A percentile compares a stretch with the other conserved stretches of the same genome.
These are phyloP conservation scores for Pholiota conissans DNA, from an alignment of 768 basidiomycete genomes.

Conservation along the genomic window DNA sequence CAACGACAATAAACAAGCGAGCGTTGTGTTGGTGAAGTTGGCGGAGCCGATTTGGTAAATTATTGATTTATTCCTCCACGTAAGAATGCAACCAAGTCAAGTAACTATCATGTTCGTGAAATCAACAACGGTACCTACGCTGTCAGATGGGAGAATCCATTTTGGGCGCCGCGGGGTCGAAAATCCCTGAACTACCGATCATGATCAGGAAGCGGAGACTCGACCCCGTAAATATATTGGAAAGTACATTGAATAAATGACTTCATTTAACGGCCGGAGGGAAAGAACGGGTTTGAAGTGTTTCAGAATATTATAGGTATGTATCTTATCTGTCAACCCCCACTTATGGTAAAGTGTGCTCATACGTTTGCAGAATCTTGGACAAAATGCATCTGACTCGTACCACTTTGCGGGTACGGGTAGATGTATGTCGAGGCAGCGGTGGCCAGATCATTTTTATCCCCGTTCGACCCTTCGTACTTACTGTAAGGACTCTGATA, in stretches of 20 bases:
- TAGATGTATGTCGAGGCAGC: background rate
- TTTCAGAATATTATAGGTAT: background rate
- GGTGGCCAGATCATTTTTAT: background rate
- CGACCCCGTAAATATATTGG: background rate
- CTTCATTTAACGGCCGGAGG: background rate
- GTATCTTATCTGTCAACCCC: too few relatives aligned
- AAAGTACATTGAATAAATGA: background rate
- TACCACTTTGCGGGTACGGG: background rate
- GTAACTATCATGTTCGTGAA: background rate
- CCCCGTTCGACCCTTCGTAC: background rate
- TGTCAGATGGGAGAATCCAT: background rate
- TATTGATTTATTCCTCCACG: background rate
- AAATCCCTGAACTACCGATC: constrained; percentile 1
- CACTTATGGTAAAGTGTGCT: too few relatives aligned
- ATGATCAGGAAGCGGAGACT: background rate
- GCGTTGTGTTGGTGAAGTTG: background rate
- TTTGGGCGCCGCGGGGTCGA: background rate
- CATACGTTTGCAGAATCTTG: too few relatives aligned
- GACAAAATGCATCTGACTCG: too few relatives aligned
- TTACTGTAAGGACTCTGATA: background rate
- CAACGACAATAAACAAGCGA: too few relatives aligned
- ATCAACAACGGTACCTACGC: background rate
- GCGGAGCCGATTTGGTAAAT: background rate
- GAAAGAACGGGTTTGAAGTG: background rate
- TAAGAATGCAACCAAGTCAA: background rate